Base-by-base conservation (phyloP, 1,139 yeast species). In the Kodamaea ohmeri region DNA sequence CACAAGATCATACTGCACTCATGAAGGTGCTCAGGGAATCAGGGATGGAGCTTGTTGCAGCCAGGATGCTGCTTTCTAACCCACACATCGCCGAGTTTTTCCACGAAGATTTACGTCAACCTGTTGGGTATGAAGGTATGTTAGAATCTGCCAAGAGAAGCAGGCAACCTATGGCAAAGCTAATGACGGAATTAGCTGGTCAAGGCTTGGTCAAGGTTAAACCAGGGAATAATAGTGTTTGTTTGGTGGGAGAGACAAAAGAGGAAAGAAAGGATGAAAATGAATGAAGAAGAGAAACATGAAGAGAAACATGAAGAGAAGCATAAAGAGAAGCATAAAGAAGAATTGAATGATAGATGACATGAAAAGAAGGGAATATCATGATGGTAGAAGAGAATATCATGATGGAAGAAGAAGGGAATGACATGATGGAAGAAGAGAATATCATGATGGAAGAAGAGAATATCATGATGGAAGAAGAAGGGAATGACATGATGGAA, bases 191-290 rank as follows among this genome's bases (percentile, higher is more conserved):
- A 27, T 47, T 67, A 32, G 72, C 65, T 3, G 57, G 56, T 27
- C 43, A 52, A 41, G 70, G 69, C 1, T 49, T 66, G 21, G 51
- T 57, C 13, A 39, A 45, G 4, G 71, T 66, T 6, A 58, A 56
- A 29, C 53, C 50, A 38, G 55, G 56, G 11, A 33, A 30, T 11
- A 32, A 25, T 13, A 34, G 39, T 30, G 38, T 39, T 16, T 36
- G 34, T 29, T 37, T 35, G 13, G 29, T 25, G 32, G 30, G 28
- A 14, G 28, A 33, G 45, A 17, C 4, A 11, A 8, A 17, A 6
- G 16, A 13, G 15, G 16, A 24, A 6, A 28, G 31, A 17, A 15
- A 4, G 11, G 21, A 14, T 16, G 21, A 7, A 16, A 15, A 28
- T n/a, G n/a, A n/a, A n/a, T n/a, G n/a, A n/a, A n/a, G n/a, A n/a